These are phyloP conservation scores for Termitomyces sp. DNA, from an alignment of 768 basidiomycete species.

Conservation along the genomic window DNA sequence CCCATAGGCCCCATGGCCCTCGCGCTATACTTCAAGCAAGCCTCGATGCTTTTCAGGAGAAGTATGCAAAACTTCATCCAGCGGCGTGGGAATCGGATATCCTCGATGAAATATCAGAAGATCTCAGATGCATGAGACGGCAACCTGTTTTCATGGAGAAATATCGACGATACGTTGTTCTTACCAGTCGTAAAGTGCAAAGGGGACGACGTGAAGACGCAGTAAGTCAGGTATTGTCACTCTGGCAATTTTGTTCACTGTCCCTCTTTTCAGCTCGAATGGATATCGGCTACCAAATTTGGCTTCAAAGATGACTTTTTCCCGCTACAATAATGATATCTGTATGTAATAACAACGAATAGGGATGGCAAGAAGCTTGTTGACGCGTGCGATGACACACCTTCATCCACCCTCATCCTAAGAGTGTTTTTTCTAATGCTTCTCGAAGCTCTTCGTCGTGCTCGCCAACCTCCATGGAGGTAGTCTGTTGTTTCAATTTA, in stretches of 20 bases:
- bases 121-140: slow-evolving; percentile 47
- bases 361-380: neutral
- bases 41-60: slow-evolving; percentile 31
- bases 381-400: neutral
- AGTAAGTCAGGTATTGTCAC: slow-evolving; percentile 32
- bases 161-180: slow-evolving; percentile 62
- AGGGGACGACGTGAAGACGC: slow-evolving; percentile 26
- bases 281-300: slow-evolving; percentile 38
- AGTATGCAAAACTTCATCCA: slow-evolving; percentile 27
- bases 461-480: slow-evolving; percentile 15
- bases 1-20: slow-evolving; percentile 24
- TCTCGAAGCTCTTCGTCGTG: slow-evolving; percentile 14
- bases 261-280: slow-evolving; percentile 44
- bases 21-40: slow-evolving; percentile 39
- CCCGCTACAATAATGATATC: slow-evolving; percentile 11
- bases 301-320: slow-evolving; percentile 58
- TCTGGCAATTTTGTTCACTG: neutral
- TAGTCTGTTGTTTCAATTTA: neutral
- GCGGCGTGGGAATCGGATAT: slow-evolving; percentile 30
- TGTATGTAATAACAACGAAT: neutral
- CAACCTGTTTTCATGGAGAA: slow-evolving; percentile 58
- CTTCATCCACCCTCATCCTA: slow-evolving; percentile 3
- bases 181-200: slow-evolving; percentile 33
- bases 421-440: slow-evolving; percentile 13
- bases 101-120: slow-evolving; percentile 39